Conservation (phyloP, 164 flowering plant genomes). For the Vitis vinifera region DNA sequence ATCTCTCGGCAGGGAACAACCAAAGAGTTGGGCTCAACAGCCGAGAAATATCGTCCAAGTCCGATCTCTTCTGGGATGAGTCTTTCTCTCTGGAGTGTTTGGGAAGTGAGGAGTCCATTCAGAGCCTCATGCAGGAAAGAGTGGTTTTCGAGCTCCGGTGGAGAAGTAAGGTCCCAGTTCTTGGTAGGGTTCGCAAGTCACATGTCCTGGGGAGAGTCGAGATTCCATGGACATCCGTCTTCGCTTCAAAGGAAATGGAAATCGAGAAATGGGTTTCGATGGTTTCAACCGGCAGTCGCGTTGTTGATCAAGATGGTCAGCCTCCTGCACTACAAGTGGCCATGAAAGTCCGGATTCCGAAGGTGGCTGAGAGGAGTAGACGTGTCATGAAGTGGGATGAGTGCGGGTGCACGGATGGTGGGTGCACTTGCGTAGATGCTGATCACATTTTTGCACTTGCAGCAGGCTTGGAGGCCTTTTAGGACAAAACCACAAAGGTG, state of each 20-base stretch:
- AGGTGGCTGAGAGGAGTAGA: conserved; percentile 6
- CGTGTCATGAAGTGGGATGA: conserved; percentile 13
- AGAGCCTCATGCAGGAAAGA: conserved; percentile 34
- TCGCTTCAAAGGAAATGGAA: conserved; percentile 44
- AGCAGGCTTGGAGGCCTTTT: conserved; percentile 22
- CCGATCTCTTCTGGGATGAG: conserved; percentile 45
- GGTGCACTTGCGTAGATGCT: conserved; percentile 23
- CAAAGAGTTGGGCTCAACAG: conserved; percentile 40
- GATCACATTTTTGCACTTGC: conserved; percentile 28
- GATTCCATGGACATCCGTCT: conserved; percentile 50
- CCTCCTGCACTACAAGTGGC: conserved; percentile 31
- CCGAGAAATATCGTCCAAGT: conserved; percentile 39
- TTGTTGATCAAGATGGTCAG: conserved; percentile 19
- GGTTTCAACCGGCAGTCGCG: conserved; percentile 7
- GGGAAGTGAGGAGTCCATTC: conserved; percentile 34
- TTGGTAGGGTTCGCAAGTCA: conserved; percentile 38
- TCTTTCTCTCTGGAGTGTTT: conserved; percentile 50
- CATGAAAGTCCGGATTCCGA: conserved; percentile 23
- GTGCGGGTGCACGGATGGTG: conserved; percentile 32
- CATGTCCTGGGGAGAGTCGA: conserved; percentile 56
- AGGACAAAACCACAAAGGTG: background rate
- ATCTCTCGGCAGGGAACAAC: conserved; percentile 48
- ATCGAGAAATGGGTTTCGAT: conserved; percentile 48
- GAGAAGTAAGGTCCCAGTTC: conserved; percentile 29
- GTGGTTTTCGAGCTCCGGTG: conserved; percentile 63